These are phyloP conservation scores for Areca catechu DNA, from an alignment of 176 grass and related monocot species.

Conservation along the genomic window DNA sequence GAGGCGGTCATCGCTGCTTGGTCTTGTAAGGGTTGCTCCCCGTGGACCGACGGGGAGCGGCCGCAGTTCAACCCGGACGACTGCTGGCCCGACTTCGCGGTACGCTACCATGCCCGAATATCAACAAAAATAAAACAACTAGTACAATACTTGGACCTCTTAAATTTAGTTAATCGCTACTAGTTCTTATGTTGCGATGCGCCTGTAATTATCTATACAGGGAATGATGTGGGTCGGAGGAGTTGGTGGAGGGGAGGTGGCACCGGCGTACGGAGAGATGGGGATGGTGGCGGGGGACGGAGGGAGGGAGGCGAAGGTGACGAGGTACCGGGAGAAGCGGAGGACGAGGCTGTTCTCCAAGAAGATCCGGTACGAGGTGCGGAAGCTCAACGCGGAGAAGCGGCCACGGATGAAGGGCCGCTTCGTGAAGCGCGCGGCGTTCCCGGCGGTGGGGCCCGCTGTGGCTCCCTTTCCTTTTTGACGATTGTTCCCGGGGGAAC, in stretches of 20 bases:
- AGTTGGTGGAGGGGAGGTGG: conserved; percentile 3
- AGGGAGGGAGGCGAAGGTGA: conserved; percentile 59
- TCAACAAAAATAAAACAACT: too few relatives aligned
- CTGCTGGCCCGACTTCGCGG: conserved; percentile 51
- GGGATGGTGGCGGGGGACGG: conserved; percentile 4
- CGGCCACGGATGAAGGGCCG: conserved; percentile 92
- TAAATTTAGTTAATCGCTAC: too few relatives aligned
- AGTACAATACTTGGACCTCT: too few relatives aligned
- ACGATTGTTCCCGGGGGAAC: too few relatives aligned
- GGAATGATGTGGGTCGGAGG: too few relatives aligned
- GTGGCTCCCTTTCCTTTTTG: too few relatives aligned
- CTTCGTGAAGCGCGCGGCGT: conserved; percentile 59
- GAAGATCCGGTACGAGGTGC: conserved; percentile 98
- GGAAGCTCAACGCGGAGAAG: conserved; percentile 97
- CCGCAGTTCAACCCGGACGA: conserved; percentile 33
- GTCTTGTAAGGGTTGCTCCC: conserved; percentile 41
- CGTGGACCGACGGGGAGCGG: conserved; percentile 67
- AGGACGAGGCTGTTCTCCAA: conserved; percentile 88
- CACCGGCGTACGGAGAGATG: not conserved
- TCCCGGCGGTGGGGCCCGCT: not conserved
- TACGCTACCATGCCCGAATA: conserved; percentile 9
- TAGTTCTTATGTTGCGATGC: too few relatives aligned
- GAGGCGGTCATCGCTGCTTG: conserved; percentile 71
- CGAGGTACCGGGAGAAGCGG: conserved; percentile 92
- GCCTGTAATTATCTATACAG: too few relatives aligned